phyloP scores from a whole-genome alignment of 2,329 filamentous ascomycete species.

The Alternaria conjuncta region DNA sequence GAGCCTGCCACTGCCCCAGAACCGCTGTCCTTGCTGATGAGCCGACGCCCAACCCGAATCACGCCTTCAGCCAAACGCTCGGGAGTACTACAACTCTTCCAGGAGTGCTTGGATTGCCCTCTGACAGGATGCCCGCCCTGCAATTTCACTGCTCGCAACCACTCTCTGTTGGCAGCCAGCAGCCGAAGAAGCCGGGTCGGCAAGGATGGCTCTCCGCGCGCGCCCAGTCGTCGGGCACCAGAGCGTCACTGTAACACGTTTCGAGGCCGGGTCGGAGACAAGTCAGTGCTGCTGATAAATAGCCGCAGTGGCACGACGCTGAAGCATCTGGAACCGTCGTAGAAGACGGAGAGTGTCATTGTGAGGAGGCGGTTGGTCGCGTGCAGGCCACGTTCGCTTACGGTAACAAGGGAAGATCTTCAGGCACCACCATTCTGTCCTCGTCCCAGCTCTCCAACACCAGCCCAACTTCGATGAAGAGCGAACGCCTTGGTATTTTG shows the following conservation, averaged over 20 bases:
- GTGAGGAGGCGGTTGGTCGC: constrained; percentile 13
- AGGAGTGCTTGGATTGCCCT: background rate
- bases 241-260: constrained; percentile 18
- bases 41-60: constrained; percentile 4
- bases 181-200: constrained; percentile 15
- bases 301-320: constrained; percentile 15
- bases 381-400: constrained; percentile 20
- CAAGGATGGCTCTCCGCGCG: constrained; percentile 18
- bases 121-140: constrained; percentile 1
- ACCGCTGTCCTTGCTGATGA: constrained; percentile 2
- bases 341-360: constrained; percentile 9
- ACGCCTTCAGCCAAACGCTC: background rate
- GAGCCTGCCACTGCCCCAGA: constrained; percentile 14
- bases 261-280: constrained; percentile 16
- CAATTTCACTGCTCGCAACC: background rate
- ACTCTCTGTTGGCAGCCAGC: constrained; percentile 1
- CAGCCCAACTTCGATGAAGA: background rate
- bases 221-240: constrained; percentile 13
- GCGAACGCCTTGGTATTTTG: background rate
- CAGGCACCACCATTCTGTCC: constrained; percentile 17
- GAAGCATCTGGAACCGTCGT: constrained; percentile 14
- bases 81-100: background rate
- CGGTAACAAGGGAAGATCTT: constrained; percentile 17
- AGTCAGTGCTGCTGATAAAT: constrained; percentile 13
- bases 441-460: background rate